Evolutionary conservation across 1,284 basidiomycete species (phyloP).

Genomic region (Cutaneotrichosporon sp.): DNA sequence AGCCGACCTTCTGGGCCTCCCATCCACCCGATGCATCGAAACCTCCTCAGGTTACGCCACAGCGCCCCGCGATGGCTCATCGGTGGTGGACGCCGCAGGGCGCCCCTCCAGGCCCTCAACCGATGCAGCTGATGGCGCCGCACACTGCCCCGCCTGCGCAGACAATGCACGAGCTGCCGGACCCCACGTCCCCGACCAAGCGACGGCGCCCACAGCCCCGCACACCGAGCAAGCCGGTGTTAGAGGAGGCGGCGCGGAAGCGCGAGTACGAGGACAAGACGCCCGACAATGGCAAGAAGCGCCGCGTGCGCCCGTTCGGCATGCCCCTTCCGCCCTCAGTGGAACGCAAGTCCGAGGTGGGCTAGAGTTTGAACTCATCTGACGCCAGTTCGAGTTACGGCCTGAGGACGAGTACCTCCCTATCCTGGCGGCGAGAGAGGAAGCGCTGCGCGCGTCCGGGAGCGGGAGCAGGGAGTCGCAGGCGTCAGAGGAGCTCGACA

Average conservation of each 20-base stretch:
- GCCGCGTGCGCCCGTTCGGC: conserved; percentile 1
- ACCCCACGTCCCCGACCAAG: neutral
- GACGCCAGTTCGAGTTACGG: conserved; percentile 16
- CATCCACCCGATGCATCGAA: neutral
- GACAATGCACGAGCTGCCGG: neutral
- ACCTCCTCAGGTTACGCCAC: neutral
- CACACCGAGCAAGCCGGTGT: neutral
- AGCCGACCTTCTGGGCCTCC: neutral
- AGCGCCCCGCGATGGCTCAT: neutral
- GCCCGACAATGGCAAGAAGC: neutral
- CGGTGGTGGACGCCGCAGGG: neutral
- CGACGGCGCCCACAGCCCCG: neutral
- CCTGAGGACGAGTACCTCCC: conserved; percentile 9
- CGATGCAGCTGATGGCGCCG: neutral
- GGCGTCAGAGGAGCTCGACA: conserved; percentile 16
- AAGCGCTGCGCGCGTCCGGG: neutral
- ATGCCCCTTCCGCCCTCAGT: conserved; percentile 4
- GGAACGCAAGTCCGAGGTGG: conserved; percentile 1
- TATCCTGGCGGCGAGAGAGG: conserved; percentile 3
- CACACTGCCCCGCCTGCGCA: neutral
- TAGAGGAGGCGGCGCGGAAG: conserved; percentile 1
- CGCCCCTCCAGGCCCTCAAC: neutral
- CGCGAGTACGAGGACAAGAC: neutral
- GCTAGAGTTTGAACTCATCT: neutral
- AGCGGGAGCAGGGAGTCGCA: neutral